Evolutionary conservation across 345 rosid genomes (phyloP).

Genomic region (Excoecaria cochinchinensis): DNA sequence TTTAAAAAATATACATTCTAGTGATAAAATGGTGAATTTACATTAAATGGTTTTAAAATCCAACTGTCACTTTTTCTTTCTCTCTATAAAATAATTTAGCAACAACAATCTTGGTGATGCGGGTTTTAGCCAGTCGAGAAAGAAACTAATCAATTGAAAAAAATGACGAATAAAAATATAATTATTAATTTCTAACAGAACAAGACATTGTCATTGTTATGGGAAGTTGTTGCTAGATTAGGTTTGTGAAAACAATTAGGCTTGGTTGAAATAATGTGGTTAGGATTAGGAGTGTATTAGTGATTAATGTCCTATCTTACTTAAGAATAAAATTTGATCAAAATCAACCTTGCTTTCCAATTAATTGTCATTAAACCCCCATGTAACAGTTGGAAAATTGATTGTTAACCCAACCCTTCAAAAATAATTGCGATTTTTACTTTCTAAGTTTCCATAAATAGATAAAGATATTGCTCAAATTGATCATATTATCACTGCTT

Average conservation of each 20-base stretch:
- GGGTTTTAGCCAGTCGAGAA: neutral
- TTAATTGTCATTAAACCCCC: too few species aligned
- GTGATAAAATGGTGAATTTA: too few species aligned
- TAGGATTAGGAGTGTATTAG: slow-evolving; percentile 11
- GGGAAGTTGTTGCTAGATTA: slow-evolving; percentile 35
- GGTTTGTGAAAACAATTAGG: slow-evolving; percentile 40
- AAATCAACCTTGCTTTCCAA: neutral
- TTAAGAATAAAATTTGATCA: neutral
- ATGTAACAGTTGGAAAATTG: neutral
- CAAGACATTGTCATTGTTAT: neutral
- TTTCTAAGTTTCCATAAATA: too few species aligned
- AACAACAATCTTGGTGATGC: neutral
- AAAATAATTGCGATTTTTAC: neutral
- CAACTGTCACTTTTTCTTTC: too few species aligned
- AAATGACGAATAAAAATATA: neutral
- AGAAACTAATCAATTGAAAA: neutral
- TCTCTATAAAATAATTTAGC: too few species aligned
- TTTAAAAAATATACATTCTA: too few species aligned
- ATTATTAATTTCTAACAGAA: neutral
- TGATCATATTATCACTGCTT: too few species aligned
- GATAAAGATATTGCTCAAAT: too few species aligned
- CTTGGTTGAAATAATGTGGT: slow-evolving; percentile 25
- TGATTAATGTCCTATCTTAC: slow-evolving; percentile 27
- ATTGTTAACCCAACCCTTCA: neutral
- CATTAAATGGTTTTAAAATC: too few species aligned